Base-by-base conservation (phyloP, 1,284 basidiomycete species). In the Cutaneotrichosporon spelunceum region DNA sequence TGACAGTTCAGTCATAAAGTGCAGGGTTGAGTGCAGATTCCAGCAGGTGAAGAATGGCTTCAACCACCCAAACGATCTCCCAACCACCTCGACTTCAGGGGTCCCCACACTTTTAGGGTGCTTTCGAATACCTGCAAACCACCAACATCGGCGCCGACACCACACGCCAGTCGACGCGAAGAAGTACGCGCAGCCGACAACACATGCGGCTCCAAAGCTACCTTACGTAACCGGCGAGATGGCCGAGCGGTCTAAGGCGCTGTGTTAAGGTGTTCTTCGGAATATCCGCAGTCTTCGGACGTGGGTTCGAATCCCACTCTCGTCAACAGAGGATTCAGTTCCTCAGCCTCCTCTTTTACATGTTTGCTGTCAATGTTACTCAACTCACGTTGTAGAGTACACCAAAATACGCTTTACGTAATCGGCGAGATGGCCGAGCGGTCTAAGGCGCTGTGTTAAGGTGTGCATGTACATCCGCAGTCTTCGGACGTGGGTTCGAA, bases 401-500 rank as follows among this genome's bases (percentile, higher is more conserved):
- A 19, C 16, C 39, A n/a, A n/a, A 19, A 19, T 7, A n/a, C 39
- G 19, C 1, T 1, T 8, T n/a, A n/a, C 19, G 3, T 19, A 16
- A 42, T 33, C 33, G 64, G 64, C 64, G 64, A 65, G 60, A 65
- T 57, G 63, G 63, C 60, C 57, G 59, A 64, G 64, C 59, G 61
- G 61, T 64, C 63, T 63, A 67, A 67, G 63, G 63, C 63, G 66
- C 63, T 63, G 60, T 63, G 62, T 66, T 68, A 62, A 66, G 61
- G 61, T 57, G 39, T 19, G 6, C 19, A 19, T n/a, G 39, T 19
- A 42, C n/a, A 16, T 54, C 60, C 56, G 65, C 62, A 66, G 72
- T 73, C 72, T 73, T 73, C 72, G 72, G 72, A 69, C 72, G 72
- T 74, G 72, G 72, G 72, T 74, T 74, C 72, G 72, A 74, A 74